Percentiles rank a stretch among this genome's conserved stretches.
Conservation (phyloP, 306 rosid genomes). For the Prosopis cineraria region DNA sequence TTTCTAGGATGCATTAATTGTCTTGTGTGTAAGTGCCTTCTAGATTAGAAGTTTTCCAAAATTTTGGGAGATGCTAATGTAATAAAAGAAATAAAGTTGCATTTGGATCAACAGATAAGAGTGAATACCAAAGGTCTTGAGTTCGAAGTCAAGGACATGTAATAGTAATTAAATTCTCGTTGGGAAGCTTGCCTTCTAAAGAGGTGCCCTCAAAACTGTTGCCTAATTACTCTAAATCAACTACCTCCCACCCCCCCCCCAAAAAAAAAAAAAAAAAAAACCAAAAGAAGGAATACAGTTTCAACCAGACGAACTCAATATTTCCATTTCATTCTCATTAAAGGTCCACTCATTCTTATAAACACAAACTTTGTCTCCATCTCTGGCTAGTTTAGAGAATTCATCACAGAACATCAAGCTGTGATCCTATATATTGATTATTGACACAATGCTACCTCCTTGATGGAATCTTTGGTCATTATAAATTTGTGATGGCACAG, state of each 20-base stretch:
- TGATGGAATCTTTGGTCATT: not conserved
- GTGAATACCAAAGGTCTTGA: too few species aligned
- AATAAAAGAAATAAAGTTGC: too few species aligned
- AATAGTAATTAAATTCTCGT: too few species aligned
- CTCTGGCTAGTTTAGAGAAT: constrained; percentile 1
- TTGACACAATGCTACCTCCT: constrained; percentile 36
- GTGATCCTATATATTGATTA: constrained; percentile 17
- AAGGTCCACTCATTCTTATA: not conserved
- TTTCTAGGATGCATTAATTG: too few species aligned
- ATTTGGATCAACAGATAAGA: too few species aligned
- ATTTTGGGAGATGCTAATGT: not conserved
- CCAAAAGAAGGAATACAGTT: not conserved
- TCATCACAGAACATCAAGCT: constrained; percentile 26
- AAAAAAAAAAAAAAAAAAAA: too few species aligned
- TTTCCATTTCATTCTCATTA: constrained; percentile 10
- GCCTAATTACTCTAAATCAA: too few species aligned
- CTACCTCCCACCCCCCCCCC: too few species aligned
- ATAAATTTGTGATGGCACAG: not conserved
- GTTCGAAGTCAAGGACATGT: too few species aligned
- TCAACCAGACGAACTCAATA: not conserved
- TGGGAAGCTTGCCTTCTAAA: too few species aligned
- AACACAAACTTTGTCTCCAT: not conserved
- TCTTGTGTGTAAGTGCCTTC: too few species aligned
- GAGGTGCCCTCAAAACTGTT: too few species aligned
- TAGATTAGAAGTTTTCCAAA: not conserved